A percentile compares a stretch with the other conserved stretches of the same genome.
These are phyloP conservation scores for Proliferodiscus dingleyae DNA, from an alignment of 2,329 filamentous ascomycete genomes.

Conservation along the genomic window DNA sequence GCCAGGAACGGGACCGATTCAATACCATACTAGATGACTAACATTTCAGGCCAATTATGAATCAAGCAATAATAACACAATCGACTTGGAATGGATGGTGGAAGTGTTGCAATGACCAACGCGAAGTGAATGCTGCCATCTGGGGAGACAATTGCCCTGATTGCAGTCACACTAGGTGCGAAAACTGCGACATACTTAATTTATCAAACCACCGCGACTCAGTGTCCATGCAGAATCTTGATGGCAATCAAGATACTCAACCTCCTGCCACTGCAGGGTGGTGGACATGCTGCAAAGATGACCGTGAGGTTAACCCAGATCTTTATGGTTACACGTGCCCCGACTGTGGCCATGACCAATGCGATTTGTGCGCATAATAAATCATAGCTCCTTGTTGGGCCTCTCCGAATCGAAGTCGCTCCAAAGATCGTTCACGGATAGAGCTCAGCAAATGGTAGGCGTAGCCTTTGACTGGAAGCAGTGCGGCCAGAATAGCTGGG, in stretches of 20 bases:
- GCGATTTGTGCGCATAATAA: neutral
- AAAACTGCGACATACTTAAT: neutral
- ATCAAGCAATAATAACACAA: too few relatives aligned
- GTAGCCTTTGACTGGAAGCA: neutral
- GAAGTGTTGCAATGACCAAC: slow-evolving; percentile 6
- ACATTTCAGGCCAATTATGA: too few relatives aligned
- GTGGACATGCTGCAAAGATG: slow-evolving; percentile 15
- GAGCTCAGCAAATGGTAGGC: neutral
- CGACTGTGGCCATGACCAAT: slow-evolving; percentile 2
- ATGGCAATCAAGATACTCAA: neutral
- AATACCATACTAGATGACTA: too few relatives aligned
- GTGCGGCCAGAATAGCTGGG: neutral
- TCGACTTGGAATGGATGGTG: slow-evolving; percentile 1
- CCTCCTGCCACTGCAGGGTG: slow-evolving; percentile 3
- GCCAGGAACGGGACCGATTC: too few relatives aligned
- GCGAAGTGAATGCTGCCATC: neutral
- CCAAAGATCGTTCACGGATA: neutral
- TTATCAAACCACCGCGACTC: neutral
- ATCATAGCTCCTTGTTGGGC: neutral
- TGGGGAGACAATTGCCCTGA: slow-evolving; percentile 1
- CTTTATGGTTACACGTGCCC: slow-evolving; percentile 2
- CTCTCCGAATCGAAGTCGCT: too few relatives aligned
- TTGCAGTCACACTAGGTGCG: slow-evolving; percentile 4
- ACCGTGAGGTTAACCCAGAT: slow-evolving; percentile 7
- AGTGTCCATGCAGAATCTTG: neutral